A percentile compares a stretch with the other conserved stretches of the same genome.
Conservation (phyloP, 345 rosid genomes). For the Excoecaria agallocha region DNA sequence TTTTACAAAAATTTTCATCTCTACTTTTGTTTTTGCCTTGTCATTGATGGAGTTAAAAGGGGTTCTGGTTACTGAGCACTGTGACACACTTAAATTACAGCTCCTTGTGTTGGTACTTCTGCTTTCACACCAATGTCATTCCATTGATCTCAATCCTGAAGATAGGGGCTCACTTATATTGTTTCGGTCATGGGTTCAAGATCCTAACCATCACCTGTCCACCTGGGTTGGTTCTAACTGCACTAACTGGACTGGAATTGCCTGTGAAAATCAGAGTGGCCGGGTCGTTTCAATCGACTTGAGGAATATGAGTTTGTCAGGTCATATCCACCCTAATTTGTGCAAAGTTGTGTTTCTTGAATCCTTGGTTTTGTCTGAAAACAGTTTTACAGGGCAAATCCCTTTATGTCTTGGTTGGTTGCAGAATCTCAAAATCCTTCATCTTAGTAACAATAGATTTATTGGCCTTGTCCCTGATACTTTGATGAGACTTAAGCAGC, state of each 20-base stretch:
- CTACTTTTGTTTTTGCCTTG: background rate
- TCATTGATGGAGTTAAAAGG: constrained; percentile 22
- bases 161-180: constrained; percentile 58
- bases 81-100: constrained; percentile 4
- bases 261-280: constrained; percentile 57
- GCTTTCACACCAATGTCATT: constrained; percentile 36
- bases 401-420: constrained; percentile 65
- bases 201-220: constrained; percentile 50
- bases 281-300: constrained; percentile 59
- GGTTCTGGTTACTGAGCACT: constrained; percentile 1
- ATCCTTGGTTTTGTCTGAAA: constrained; percentile 49
- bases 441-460: constrained; percentile 64
- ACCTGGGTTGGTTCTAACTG: constrained; percentile 72
- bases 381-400: constrained; percentile 54
- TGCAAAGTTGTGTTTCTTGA: constrained; percentile 58
- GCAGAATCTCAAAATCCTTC: constrained; percentile 52
- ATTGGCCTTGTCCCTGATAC: constrained; percentile 55
- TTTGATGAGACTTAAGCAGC: constrained; percentile 40
- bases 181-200: constrained; percentile 52
- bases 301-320: constrained; percentile 51
- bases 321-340: constrained; percentile 55
- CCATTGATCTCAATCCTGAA: constrained; percentile 44
- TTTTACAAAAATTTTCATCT: background rate
- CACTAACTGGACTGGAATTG: constrained; percentile 68
- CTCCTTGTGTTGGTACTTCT: constrained; percentile 29